phyloP scores from a whole-genome alignment of 1,139 yeast species.

The Candida sanyaensis region DNA sequence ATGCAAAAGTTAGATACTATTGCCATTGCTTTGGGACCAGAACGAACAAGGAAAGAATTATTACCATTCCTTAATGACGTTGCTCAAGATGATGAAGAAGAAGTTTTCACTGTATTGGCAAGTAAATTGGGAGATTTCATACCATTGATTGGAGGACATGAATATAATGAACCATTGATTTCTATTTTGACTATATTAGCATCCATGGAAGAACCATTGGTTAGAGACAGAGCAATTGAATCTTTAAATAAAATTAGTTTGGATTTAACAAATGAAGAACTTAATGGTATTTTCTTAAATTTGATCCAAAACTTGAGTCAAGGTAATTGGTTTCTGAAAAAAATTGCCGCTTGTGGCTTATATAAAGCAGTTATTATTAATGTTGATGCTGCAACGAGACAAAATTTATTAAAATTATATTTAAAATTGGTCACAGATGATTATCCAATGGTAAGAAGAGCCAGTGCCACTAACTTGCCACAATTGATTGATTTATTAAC shows the following conservation, averaged over 20 bases:
- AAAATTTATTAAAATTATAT: conserved; percentile 65
- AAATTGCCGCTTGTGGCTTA: conserved; percentile 91
- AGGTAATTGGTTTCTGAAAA: conserved; percentile 94
- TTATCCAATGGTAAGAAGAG: conserved; percentile 97
- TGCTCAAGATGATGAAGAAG: conserved; percentile 98
- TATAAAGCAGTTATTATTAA: conserved; percentile 70
- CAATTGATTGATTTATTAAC: conserved; percentile 62
- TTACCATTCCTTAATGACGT: conserved; percentile 86
- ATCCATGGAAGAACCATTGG: conserved; percentile 96
- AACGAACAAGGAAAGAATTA: conserved; percentile 85
- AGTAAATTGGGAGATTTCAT: conserved; percentile 86
- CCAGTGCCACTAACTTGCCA: conserved; percentile 88
- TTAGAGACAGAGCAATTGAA: conserved; percentile 90
- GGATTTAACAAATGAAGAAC: conserved; percentile 66
- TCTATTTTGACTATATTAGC: conserved; percentile 89
- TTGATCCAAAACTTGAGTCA: conserved; percentile 76
- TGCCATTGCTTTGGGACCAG: conserved; percentile 93
- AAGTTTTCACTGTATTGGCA: conserved; percentile 91
- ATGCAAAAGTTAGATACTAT: conserved; percentile 94
- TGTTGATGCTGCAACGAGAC: conserved; percentile 56
- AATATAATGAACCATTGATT: conserved; percentile 72
- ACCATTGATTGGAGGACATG: conserved; percentile 84
- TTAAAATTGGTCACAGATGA: conserved; percentile 81
- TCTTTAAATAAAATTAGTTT: conserved; percentile 74
- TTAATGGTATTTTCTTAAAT: conserved; percentile 68